phyloP scores from a whole-genome alignment of 495 filamentous ascomycete genomes.

The Penicillium canescens region DNA sequence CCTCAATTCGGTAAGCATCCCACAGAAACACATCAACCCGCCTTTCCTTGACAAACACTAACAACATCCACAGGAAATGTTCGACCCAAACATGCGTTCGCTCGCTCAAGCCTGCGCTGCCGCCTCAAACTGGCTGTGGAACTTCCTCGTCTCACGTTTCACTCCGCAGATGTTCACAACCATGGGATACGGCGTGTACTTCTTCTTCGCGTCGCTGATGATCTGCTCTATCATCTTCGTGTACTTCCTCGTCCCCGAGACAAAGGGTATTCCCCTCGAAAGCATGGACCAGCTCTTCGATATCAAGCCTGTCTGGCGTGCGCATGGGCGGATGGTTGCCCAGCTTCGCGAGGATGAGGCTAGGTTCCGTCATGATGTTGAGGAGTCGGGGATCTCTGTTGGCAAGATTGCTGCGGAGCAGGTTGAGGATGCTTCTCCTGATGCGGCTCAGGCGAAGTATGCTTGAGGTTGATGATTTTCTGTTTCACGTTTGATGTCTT shows the following conservation, averaged over 20 bases:
- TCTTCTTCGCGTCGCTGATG: slow-evolving; percentile 77
- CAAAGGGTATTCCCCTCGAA: slow-evolving; percentile 56
- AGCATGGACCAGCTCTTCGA: slow-evolving; percentile 60
- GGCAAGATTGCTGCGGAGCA: slow-evolving; percentile 20
- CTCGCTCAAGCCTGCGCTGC: slow-evolving; percentile 69
- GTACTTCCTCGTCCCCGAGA: slow-evolving; percentile 68
- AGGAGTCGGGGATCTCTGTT: slow-evolving; percentile 31
- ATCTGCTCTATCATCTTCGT: slow-evolving; percentile 65
- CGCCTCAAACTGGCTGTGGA: slow-evolving; percentile 74
- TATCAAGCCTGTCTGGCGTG: slow-evolving; percentile 53
- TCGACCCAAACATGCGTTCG: slow-evolving; percentile 61
- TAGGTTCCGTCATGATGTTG: slow-evolving; percentile 52
- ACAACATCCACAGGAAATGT: slow-evolving; percentile 48
- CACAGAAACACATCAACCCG: background rate
- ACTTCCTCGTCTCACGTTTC: slow-evolving; percentile 72
- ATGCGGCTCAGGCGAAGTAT: slow-evolving; percentile 14
- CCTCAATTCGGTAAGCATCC: slow-evolving; percentile 51
- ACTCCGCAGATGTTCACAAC: slow-evolving; percentile 74
- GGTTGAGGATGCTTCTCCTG: slow-evolving; percentile 14
- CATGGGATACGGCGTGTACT: slow-evolving; percentile 74
- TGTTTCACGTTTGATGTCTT: background rate
- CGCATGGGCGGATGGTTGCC: slow-evolving; percentile 51
- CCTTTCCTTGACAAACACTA: slow-evolving; percentile 1
- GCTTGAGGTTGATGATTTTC: slow-evolving; percentile 2
- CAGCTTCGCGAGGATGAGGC: slow-evolving; percentile 51